Conservation (phyloP, 768 basidiomycete species). For the Mycena vitilis region DNA sequence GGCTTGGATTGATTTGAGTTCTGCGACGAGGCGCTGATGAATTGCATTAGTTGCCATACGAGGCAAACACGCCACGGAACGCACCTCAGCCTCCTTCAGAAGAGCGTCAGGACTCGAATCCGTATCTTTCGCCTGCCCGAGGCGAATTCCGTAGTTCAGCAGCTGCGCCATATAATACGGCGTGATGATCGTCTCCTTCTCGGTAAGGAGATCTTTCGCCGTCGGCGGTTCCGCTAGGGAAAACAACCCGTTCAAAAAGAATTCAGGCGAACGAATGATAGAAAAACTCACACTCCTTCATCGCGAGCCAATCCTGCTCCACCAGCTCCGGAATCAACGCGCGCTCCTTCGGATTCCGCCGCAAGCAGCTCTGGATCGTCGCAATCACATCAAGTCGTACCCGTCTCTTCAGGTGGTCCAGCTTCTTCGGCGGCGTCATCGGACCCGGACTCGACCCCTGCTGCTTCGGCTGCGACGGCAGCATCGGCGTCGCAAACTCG, state of each 20-base stretch:
- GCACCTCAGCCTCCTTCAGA: slow-evolving; percentile 67
- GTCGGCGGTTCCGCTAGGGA: slow-evolving; percentile 47
- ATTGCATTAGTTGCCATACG: not conserved
- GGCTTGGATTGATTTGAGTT: slow-evolving; percentile 63
- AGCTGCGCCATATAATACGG: slow-evolving; percentile 85
- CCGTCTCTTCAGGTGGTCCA: slow-evolving; percentile 76
- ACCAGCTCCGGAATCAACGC: slow-evolving; percentile 90
- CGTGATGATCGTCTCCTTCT: slow-evolving; percentile 79
- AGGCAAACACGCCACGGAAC: slow-evolving; percentile 32
- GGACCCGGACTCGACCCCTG: slow-evolving; percentile 42
- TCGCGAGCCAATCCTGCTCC: slow-evolving; percentile 81
- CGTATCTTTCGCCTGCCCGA: slow-evolving; percentile 57
- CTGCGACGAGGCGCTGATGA: slow-evolving; percentile 70
- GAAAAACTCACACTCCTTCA: slow-evolving; percentile 63
- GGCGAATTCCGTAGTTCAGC: slow-evolving; percentile 74
- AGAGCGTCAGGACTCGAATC: slow-evolving; percentile 61
- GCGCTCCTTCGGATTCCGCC: slow-evolving; percentile 82
- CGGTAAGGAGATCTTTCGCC: slow-evolving; percentile 49
- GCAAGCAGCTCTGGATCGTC: slow-evolving; percentile 85
- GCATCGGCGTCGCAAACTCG: slow-evolving; percentile 67
- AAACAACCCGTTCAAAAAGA: not conserved
- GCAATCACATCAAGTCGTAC: slow-evolving; percentile 83
- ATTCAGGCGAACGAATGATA: too few species aligned
- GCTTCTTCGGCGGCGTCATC: slow-evolving; percentile 61
- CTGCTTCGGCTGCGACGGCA: slow-evolving; percentile 51